Evolutionary conservation across 2,329 filamentous ascomycete species (phyloP).

Genomic region (Epichloe typhina): DNA sequence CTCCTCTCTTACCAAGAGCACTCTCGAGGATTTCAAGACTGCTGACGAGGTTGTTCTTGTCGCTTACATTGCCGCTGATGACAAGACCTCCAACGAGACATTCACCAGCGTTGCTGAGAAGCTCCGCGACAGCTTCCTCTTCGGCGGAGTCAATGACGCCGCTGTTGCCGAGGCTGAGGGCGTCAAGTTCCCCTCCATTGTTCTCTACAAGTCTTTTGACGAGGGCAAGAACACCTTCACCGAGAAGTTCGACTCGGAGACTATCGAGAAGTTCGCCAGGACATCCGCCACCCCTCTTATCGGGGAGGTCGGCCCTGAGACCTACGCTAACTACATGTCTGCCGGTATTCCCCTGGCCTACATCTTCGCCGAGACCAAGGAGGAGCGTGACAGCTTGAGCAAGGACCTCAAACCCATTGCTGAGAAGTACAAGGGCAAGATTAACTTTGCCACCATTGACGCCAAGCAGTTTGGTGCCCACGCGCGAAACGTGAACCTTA

Average conservation of each 20-base stretch:
- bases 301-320: conserved; percentile 93
- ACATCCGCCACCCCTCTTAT: conserved; percentile 77
- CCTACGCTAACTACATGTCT: conserved; percentile 89
- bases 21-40: conserved; percentile 90
- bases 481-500: conserved; percentile 92
- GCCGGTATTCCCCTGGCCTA: conserved; percentile 88
- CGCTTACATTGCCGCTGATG: conserved; percentile 68
- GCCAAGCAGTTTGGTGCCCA: conserved; percentile 89
- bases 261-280: conserved; percentile 74
- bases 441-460: conserved; percentile 98
- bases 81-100: conserved; percentile 78
- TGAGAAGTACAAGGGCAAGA: conserved; percentile 79
- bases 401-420: conserved; percentile 74
- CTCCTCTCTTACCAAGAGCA: conserved; percentile 67
- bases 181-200: conserved; percentile 67
- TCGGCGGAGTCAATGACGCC: conserved; percentile 75
- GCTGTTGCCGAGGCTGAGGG: conserved; percentile 80
- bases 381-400: conserved; percentile 73
- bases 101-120: conserved; percentile 62
- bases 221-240: conserved; percentile 82
- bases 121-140: conserved; percentile 83
- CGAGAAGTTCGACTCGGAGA: conserved; percentile 65
- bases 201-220: conserved; percentile 96
- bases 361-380: conserved; percentile 86
- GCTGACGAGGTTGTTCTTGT: conserved; percentile 93